Base-by-base conservation (phyloP, 2,329 filamentous ascomycete species). In the Sclerotinia nivalis region DNA sequence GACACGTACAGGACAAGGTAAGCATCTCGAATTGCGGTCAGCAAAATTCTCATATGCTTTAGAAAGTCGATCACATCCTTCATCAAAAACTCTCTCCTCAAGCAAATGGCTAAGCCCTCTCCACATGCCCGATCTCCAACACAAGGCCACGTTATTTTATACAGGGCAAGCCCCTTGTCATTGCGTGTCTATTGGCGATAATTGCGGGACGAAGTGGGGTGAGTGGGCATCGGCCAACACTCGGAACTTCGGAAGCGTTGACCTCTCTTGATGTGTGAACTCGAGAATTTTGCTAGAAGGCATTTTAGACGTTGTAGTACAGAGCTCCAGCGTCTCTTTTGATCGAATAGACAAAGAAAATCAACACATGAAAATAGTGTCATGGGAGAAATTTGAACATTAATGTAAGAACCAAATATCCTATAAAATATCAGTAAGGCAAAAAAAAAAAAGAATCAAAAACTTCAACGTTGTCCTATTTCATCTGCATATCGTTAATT, bases 131-230 rank as follows among this genome's bases (percentile, higher is more conserved):
- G 8, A 58, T 58, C 31, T 34, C 54, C 55, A 34, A 37, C 37
- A 58, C 31, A 58, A 28, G 22, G 31, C 31, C 31, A 37, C n/a
- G 22, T 58, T 58, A 58, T 22, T 58, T 58, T 58, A 34, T 15
- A 58, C 31, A 40, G 20, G 55, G 55, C 5, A 58, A 58, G 40
- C n/a, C 7, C 59, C 59, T 4, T 62, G 59, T 34, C 49, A 7
- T 28, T 43, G 22, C 59, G 22, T 62, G 59, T 62, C 59, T 31
- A 61, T 61, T 61, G 59, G 59, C 31, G 59, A 45, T 61, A n/a
- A 47, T 7, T 20, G 28, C 40, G 59, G 59, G 25, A 43, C 18
- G 37, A 62, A 62, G 59, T 62, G 59, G 43, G 43, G 28, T 15
- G 43, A 56, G 13, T 43, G 40, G 15, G 40, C 31, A 15, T n/a